Base-by-base conservation (phyloP, 192 early-diverging fungal species). In the Fimicolochytrium jonesii region DNA sequence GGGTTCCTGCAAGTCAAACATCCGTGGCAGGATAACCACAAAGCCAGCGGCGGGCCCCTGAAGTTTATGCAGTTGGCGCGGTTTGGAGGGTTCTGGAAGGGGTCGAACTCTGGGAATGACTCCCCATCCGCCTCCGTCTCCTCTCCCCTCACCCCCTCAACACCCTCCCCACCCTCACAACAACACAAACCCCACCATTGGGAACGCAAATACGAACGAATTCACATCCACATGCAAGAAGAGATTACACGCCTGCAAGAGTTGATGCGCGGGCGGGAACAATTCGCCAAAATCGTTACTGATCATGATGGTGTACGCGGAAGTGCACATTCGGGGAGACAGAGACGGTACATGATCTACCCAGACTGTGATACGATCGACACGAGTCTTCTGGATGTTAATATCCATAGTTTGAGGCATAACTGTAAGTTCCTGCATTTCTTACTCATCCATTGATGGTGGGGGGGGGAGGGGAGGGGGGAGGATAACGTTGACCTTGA, bases 321-420 rank as follows among this genome's bases (percentile, higher is more conserved):
- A 39, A 17, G 17, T 39, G 37, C 17, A 17, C 37, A 39, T 17
- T 17, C 17, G 37, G 37, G 37, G 37, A 39, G 17, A 7, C 37
- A 17, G 37, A 39, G 17, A 33, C 25, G 15, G 15, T 55, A 33
- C 52, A 10, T 26, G 17, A 55, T 33, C 25, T 33, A 55, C 23
- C 48, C 17, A 13, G 17, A 25, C 15, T 25, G 17, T 32, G 52
- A 55, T 55, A 55, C 52, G 1, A 55, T 55, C 32, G 52, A 55
- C 23, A 55, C 52, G 17, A 55, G 52, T 23, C 32, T 55, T 1
- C 52, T 55, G 11, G 52, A 55, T 2, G 52, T 55, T 11, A 55
- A 55, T 22, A 55, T 55, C 13, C 52, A 55, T 31, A 55, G 52
- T 22, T 32, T 55, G 15, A 22, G 52, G 10, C 52, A 55, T 55